Evolutionary conservation across 805 yeast genomes (phyloP), one percentile per base, ranked within the genome.

Genomic region (Candida boleticola): DNA sequence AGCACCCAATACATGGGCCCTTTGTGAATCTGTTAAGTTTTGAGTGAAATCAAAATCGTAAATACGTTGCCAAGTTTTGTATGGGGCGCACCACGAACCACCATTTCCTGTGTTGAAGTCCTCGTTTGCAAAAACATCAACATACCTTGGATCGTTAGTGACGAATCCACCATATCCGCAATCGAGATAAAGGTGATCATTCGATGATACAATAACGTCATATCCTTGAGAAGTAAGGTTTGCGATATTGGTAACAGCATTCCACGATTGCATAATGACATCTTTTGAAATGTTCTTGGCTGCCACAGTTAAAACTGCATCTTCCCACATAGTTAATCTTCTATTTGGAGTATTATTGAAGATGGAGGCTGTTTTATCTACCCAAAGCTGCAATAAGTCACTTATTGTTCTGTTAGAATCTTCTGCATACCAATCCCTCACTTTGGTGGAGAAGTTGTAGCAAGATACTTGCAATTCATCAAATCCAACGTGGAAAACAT

Each of bases 41-140:
- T 51, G 53, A 14, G 61, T 47, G 40, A 68, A 52, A 42, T 68
- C 73, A 41, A 49, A 66, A 42, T 54, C 51, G 48, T 68, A 69
- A 34, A 70, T 66, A 39, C 68, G 48, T 46, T 69, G 74, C 71
- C 71, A 70, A 1, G 68, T 64, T 49, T 68, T 70, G 54, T 70
- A 70, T 5, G 75, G 74, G 21, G 58, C 66, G 46, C 74, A 68
- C 68, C 70, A 67, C 2, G 67, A 59, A 5, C 72, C 71, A 19
- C 66, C 70, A 29, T 35, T 27, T 3, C 62, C 61, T 16, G 51
- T 45, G 49, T 66, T 66, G 52, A 60, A 62, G 16, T 43, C 57
- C 5, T 46, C 49, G 30, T 52, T 51, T 4, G 41, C 48, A 5
- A 51, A 48, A n/a, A 41, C 44, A 35, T 55, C 66, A 20, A 57